These are phyloP conservation scores for Cryphonectria japonica DNA, from an alignment of 2,329 filamentous ascomycete species.

Conservation along the genomic window DNA sequence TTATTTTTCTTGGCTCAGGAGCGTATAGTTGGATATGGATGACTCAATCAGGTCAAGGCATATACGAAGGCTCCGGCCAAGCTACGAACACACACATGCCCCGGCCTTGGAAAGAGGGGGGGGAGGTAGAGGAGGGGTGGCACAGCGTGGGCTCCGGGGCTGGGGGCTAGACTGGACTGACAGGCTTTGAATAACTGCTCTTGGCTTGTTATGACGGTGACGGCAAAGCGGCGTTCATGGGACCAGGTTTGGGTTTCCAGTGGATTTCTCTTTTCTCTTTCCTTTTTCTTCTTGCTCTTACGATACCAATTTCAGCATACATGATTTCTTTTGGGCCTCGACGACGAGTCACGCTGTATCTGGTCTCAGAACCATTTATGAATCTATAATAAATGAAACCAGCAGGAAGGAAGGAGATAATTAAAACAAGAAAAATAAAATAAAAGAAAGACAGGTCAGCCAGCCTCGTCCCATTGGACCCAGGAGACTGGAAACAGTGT, in stretches of 20 bases:
- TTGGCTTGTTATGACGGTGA: conserved; percentile 14
- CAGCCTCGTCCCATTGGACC: conserved; percentile 6
- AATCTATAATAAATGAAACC: neutral
- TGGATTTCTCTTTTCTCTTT: neutral
- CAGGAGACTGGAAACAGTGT: conserved; percentile 9
- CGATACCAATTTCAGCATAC: conserved; percentile 30
- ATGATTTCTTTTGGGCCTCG: conserved; percentile 10
- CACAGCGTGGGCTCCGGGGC: conserved; percentile 1
- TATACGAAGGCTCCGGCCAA: neutral
- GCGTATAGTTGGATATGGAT: neutral
- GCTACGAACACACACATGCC: neutral
- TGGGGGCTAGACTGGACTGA: conserved; percentile 1
- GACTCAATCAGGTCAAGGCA: neutral
- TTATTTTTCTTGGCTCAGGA: neutral
- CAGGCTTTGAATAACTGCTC: neutral
- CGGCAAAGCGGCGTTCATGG: conserved; percentile 14
- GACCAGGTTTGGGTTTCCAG: conserved; percentile 12
- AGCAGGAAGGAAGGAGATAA: neutral
- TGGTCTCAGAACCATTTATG: conserved; percentile 1
- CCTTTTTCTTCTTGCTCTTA: conserved; percentile 10
- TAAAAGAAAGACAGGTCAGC: neutral
- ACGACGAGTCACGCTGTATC: neutral
- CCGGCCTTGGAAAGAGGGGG: neutral
- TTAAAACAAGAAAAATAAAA: neutral
- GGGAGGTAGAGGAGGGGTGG: neutral